A percentile compares a stretch with the other conserved stretches of the same genome.
Conservation (phyloP, 2,329 filamentous ascomycete species). For the Chrysoporthe austroafricana region DNA sequence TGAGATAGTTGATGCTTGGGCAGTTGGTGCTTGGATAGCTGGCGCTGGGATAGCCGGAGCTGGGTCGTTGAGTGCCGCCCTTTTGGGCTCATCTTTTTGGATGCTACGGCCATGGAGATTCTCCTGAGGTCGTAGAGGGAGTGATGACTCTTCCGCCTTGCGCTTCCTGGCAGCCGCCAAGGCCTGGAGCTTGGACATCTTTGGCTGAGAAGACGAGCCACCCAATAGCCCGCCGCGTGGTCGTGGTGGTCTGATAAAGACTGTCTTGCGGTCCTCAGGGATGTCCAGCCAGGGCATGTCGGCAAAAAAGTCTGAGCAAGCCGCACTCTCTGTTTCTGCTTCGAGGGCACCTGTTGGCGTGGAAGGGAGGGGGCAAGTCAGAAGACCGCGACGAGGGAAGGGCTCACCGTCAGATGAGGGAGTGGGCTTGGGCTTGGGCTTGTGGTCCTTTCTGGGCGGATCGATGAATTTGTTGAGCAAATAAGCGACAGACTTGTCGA, state of each 20-base stretch:
- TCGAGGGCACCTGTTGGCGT: slow-evolving; percentile 28
- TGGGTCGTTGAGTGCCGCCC: background rate
- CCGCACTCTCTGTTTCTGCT: slow-evolving; percentile 29
- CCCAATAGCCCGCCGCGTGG: slow-evolving; percentile 73
- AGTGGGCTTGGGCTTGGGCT: slow-evolving; percentile 42
- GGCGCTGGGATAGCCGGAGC: background rate
- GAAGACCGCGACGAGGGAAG: slow-evolving; percentile 12
- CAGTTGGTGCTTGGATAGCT: background rate
- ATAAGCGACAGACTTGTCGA: slow-evolving; percentile 83
- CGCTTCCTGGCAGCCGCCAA: slow-evolving; percentile 85
- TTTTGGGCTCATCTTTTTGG: background rate
- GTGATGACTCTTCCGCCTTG: slow-evolving; percentile 64
- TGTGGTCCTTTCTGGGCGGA: slow-evolving; percentile 45
- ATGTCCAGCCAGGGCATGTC: slow-evolving; percentile 86
- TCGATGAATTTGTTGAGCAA: slow-evolving; percentile 67
- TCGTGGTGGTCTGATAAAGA: slow-evolving; percentile 61
- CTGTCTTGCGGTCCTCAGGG: slow-evolving; percentile 66
- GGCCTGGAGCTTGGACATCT: slow-evolving; percentile 88
- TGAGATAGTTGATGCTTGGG: background rate
- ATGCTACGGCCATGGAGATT: background rate
- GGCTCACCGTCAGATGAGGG: slow-evolving; percentile 38
- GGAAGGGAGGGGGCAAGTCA: slow-evolving; percentile 16
- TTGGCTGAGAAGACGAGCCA: slow-evolving; percentile 67
- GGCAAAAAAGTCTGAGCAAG: slow-evolving; percentile 68
- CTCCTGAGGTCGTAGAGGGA: slow-evolving; percentile 5